phyloP scores from a whole-genome alignment of 2,329 filamentous ascomycete genomes.

The Paraphoma chrysanthemicola region DNA sequence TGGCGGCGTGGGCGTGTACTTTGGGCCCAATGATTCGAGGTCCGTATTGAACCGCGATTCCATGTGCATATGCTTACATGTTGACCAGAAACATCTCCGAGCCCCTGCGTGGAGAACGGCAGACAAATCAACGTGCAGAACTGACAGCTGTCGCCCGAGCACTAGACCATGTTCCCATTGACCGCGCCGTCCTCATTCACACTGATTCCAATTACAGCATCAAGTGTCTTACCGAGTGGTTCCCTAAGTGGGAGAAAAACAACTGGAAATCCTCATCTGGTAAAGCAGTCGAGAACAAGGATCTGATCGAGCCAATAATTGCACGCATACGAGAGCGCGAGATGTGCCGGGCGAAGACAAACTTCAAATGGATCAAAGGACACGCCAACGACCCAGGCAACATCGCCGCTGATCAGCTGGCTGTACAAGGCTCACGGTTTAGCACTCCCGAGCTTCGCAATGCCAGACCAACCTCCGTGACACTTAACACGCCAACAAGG shows the following conservation, averaged over 20 bases:
- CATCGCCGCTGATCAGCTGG: constrained; percentile 71
- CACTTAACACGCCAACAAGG: background rate
- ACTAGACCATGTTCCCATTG: constrained; percentile 73
- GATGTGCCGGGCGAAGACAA: constrained; percentile 60
- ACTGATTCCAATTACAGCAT: constrained; percentile 94
- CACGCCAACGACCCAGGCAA: constrained; percentile 79
- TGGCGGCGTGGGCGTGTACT: constrained; percentile 70
- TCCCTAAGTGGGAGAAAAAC: constrained; percentile 74
- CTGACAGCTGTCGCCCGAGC: constrained; percentile 86
- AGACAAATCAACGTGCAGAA: constrained; percentile 98
- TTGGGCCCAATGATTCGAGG: constrained; percentile 65
- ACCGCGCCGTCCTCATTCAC: constrained; percentile 75
- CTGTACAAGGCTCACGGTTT: constrained; percentile 21
- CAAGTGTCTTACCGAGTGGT: constrained; percentile 88
- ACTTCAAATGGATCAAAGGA: constrained; percentile 90
- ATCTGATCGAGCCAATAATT: constrained; percentile 78
- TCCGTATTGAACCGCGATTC: constrained; percentile 54
- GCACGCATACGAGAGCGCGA: constrained; percentile 74
- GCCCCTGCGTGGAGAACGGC: constrained; percentile 72
- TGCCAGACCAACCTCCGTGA: constrained; percentile 3
- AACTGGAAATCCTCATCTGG: constrained; percentile 77
- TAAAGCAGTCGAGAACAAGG: constrained; percentile 82
- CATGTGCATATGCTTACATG: constrained; percentile 52
- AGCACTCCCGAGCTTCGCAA: constrained; percentile 22
- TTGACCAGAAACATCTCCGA: constrained; percentile 73